Evolutionary conservation across 805 yeast genomes (phyloP).

Genomic region (Brettanomyces nanus): DNA sequence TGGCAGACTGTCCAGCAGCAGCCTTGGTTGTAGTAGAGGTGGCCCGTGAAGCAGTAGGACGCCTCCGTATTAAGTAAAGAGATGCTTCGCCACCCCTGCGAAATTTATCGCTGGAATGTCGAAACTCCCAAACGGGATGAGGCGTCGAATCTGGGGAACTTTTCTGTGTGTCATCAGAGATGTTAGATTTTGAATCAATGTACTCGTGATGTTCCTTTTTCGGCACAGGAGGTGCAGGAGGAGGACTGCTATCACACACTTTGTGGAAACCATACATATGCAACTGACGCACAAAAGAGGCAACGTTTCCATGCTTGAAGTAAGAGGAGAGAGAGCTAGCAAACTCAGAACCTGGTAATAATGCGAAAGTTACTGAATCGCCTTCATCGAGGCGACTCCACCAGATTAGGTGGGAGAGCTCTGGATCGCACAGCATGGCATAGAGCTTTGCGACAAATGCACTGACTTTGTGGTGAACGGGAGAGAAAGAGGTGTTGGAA

Average conservation of each 20-base stretch:
- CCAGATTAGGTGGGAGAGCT: conserved; percentile 51
- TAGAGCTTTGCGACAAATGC: conserved; percentile 61
- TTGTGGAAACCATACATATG: conserved; percentile 97
- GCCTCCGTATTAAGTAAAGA: conserved; percentile 38
- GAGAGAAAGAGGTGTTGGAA: background rate
- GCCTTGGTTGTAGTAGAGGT: too few species aligned
- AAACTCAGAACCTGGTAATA: conserved; percentile 58
- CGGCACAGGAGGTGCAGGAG: conserved; percentile 11
- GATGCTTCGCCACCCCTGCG: conserved; percentile 38
- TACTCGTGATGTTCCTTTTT: background rate
- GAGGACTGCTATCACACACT: conserved; percentile 37
- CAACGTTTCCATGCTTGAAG: conserved; percentile 91
- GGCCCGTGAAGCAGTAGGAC: conserved; percentile 24
- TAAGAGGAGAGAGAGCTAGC: conserved; percentile 56
- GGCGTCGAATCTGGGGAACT: background rate
- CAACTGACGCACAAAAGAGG: conserved; percentile 86
- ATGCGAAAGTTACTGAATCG: conserved; percentile 48
- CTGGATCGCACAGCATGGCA: conserved; percentile 51
- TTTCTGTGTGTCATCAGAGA: too few species aligned
- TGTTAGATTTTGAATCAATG: too few species aligned
- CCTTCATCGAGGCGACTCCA: conserved; percentile 42
- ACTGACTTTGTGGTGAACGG: conserved; percentile 32
- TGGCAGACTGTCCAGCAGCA: too few species aligned
- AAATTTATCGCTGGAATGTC: conserved; percentile 44
- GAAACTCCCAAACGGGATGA: conserved; percentile 46